phyloP scores from a whole-genome alignment of 768 basidiomycete genomes.

The Sarcomyxa edulis region DNA sequence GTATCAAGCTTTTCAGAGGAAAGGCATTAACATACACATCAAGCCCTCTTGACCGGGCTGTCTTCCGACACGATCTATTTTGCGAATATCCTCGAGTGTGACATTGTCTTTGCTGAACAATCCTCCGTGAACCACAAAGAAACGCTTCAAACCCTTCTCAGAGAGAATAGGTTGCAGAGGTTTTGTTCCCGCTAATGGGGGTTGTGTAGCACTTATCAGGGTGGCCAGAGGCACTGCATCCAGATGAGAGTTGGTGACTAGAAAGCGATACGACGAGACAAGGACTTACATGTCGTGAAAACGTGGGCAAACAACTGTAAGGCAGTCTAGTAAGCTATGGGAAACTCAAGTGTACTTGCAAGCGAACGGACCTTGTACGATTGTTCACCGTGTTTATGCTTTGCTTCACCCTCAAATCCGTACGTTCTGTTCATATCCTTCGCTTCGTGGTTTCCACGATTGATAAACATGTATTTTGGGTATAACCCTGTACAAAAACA shows the following conservation, averaged over 20 bases:
- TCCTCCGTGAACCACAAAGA: constrained; percentile 95
- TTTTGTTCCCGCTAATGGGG: constrained; percentile 33
- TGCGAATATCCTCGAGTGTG: constrained; percentile 89
- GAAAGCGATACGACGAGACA: constrained; percentile 2
- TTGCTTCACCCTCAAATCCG: constrained; percentile 93
- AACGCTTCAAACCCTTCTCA: constrained; percentile 77
- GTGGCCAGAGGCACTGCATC: constrained; percentile 85
- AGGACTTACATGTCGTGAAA: constrained; percentile 75
- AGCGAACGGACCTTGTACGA: constrained; percentile 69
- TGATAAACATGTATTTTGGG: constrained; percentile 85
- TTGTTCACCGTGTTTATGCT: constrained; percentile 94
- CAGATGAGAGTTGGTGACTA: constrained; percentile 2
- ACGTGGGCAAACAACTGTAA: constrained; percentile 84
- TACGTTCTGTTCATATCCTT: constrained; percentile 96
- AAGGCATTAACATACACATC: constrained; percentile 80
- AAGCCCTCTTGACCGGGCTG: constrained; percentile 94
- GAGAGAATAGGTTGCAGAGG: constrained; percentile 70
- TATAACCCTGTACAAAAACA: constrained; percentile 88
- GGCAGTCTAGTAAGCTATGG: constrained; percentile 2
- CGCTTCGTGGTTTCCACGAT: constrained; percentile 95
- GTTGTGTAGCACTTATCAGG: constrained; percentile 70
- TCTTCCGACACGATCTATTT: constrained; percentile 78
- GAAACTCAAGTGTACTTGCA: background rate
- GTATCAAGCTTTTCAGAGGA: constrained; percentile 5
- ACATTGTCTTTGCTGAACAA: constrained; percentile 93